Conservation (phyloP, 164 flowering plant genomes). For the Litsea cubeba region DNA sequence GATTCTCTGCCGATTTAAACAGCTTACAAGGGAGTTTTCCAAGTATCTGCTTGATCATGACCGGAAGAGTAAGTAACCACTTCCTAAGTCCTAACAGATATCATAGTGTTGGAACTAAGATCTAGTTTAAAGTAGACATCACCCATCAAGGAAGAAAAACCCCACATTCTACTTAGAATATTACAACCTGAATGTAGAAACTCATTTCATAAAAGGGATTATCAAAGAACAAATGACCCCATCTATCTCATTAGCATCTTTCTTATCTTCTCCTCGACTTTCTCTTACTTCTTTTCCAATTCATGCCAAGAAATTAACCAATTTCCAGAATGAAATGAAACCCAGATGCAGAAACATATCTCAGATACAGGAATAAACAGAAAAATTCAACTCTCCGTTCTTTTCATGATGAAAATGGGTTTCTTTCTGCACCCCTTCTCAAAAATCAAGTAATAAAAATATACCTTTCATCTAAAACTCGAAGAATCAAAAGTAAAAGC, state of each 20-base stretch:
- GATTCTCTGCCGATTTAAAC: slow-evolving; percentile 17
- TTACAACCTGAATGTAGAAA: not conserved
- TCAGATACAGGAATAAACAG: not conserved
- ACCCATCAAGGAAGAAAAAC: not conserved
- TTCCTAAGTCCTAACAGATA: not conserved
- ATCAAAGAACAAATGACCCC: not conserved
- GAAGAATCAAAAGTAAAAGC: not conserved
- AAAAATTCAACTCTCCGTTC: no score
- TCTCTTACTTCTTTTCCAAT: not conserved
- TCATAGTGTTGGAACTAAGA: not conserved
- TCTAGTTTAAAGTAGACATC: no score
- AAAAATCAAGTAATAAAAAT: not conserved
- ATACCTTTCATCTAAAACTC: not conserved
- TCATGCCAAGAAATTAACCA: not conserved
- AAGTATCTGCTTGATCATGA: slow-evolving; percentile 57
- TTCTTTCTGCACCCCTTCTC: not conserved
- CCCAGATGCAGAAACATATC: not conserved
- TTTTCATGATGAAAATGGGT: no score
- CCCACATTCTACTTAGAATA: not conserved
- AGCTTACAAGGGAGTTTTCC: slow-evolving; percentile 43
- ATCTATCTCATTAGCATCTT: not conserved
- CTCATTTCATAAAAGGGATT: not conserved
- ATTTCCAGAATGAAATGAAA: not conserved
- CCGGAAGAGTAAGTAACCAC: not conserved
- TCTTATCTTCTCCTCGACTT: not conserved